Percentiles rank a stretch among this genome's conserved stretches.
Evolutionary conservation across 2,329 filamentous ascomycete species (phyloP).

Genomic region (Colletotrichum caudatum): DNA sequence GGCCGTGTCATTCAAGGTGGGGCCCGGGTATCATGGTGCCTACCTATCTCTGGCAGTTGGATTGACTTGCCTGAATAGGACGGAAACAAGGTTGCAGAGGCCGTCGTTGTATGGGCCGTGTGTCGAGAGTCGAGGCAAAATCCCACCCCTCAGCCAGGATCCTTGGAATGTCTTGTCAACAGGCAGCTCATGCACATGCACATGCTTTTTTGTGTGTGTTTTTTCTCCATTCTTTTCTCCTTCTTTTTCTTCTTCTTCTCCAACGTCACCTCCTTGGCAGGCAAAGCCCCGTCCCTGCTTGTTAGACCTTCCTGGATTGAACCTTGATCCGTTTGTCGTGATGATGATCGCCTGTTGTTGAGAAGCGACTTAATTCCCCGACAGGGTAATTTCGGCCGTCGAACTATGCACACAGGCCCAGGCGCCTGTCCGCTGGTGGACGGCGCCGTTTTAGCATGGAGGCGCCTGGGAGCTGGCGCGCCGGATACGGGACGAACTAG

Average conservation of each 20-base stretch:
- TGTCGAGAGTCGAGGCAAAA: slow-evolving; percentile 10
- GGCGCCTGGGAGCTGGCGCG: slow-evolving; percentile 2
- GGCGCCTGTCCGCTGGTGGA: background rate
- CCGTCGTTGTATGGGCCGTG: slow-evolving; percentile 32
- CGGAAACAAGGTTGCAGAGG: slow-evolving; percentile 33
- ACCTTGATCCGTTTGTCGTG: slow-evolving; percentile 18
- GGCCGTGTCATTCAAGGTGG: slow-evolving; percentile 33
- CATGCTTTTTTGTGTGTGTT: background rate
- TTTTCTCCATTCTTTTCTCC: background rate
- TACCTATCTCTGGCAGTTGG: slow-evolving; percentile 37
- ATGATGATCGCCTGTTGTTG: slow-evolving; percentile 23
- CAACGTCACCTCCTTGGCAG: slow-evolving; percentile 18
- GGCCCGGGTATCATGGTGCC: slow-evolving; percentile 36
- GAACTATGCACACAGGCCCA: slow-evolving; percentile 16
- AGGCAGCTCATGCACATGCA: background rate
- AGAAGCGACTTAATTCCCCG: slow-evolving; percentile 27
- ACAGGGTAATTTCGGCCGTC: slow-evolving; percentile 14
- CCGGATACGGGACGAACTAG: slow-evolving; percentile 29
- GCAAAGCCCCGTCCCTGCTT: background rate
- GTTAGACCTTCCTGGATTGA: slow-evolving; percentile 15
- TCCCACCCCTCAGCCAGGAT: background rate
- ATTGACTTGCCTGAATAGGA: slow-evolving; percentile 37
- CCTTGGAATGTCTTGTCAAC: slow-evolving; percentile 14
- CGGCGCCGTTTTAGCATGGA: slow-evolving; percentile 12
- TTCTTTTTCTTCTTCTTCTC: background rate